Evolutionary conservation across 1,284 basidiomycete genomes (phyloP).

Genomic region (Mycosarcoma maydis): DNA sequence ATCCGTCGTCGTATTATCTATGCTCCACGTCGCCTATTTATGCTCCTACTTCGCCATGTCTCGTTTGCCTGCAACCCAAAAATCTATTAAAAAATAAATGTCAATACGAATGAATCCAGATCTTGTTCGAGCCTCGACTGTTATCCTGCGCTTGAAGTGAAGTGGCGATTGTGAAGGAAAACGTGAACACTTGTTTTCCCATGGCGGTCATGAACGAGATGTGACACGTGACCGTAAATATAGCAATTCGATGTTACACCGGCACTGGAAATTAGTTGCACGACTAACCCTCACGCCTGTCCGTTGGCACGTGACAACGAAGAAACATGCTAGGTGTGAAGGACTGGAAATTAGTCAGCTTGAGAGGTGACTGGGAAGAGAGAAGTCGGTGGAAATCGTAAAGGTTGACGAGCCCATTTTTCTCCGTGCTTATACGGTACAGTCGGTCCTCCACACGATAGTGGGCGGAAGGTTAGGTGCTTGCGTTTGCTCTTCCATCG

Average conservation of each 20-base stretch:
- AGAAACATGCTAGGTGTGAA: too few relatives aligned
- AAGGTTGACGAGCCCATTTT: neutral
- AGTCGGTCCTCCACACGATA: conserved; percentile 6
- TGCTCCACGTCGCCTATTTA: conserved; percentile 12
- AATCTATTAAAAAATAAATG: conserved; percentile 9
- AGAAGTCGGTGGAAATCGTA: conserved; percentile 12
- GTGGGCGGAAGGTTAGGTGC: neutral
- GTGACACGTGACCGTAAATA: too few relatives aligned
- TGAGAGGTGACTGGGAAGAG: neutral
- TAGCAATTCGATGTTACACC: too few relatives aligned
- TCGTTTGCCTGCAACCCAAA: neutral
- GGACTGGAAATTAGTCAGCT: neutral
- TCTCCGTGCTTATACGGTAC: neutral
- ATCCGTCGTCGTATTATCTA: neutral
- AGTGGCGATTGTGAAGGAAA: too few relatives aligned
- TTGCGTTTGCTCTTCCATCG: neutral
- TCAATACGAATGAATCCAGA: too few relatives aligned
- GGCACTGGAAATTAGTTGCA: too few relatives aligned
- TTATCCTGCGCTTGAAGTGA: too few relatives aligned
- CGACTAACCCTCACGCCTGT: too few relatives aligned
- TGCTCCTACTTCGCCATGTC: conserved; percentile 21
- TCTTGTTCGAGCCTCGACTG: too few relatives aligned
- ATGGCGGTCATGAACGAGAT: too few relatives aligned
- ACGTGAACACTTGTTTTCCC: too few relatives aligned
- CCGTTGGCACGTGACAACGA: too few relatives aligned